Evolutionary conservation across 768 basidiomycete species (phyloP), one percentile per base, ranked within the genome.

Genomic region (Russula sp.): DNA sequence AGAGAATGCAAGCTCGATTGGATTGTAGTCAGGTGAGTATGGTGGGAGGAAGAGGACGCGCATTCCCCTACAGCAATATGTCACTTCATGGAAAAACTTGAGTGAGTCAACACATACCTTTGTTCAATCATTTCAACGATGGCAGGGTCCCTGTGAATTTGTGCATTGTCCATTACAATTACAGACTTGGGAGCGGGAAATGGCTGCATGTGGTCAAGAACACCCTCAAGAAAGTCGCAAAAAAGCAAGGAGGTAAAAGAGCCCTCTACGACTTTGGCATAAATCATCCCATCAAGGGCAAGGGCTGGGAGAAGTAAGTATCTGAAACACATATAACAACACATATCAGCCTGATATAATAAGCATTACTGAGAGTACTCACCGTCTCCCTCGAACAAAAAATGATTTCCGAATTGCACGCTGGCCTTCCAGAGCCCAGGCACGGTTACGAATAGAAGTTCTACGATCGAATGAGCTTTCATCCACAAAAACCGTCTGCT

Each of bases 1-100:
- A 6, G 58, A 59, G 34, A 59, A 59, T 5, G 47, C 58, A 49
- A 50, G 36, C 38, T 59, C 58, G 18, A 59, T 59, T 7, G 58
- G 58, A 35, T 59, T 59, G 25, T 29, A 29, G 25, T 29, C 25
- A 2, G 25, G 25, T 29, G 25, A 29, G 25, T 29, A 29, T 2
- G 49, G 20, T 41, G 38, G 36, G 22, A 43, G 42, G n/a, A 43
- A 43, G 9, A 13, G 10, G 18, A 10, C 9, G 5, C 42, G 18
- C 42, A 43, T 18, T n/a, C 42, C 43, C 2, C 43, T 50, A 38
- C 29, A n/a, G 7, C 35, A 18, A 34, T n/a, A 51, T 11, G 25
- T 29, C 25, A 29, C 3, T 29, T 29, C n/a, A n/a, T n/a, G n/a
- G n/a, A n/a, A n/a, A n/a, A n/a, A n/a, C n/a, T n/a, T n/a, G n/a